Conservation (phyloP, 2,329 filamentous ascomycete species). For the Neopestalotiopsis clavispora region DNA sequence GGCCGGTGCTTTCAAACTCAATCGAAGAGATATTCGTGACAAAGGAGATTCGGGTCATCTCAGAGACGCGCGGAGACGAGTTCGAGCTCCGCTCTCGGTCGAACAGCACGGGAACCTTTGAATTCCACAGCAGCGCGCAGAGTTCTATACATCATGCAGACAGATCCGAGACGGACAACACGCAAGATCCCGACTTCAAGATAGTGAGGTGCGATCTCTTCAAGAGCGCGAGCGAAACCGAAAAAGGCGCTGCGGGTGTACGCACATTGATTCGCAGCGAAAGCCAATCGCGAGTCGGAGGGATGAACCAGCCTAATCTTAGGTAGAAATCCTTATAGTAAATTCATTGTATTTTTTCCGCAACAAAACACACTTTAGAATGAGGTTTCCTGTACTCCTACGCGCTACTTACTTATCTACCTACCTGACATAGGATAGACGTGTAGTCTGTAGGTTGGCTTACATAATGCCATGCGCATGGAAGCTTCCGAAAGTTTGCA, state of each 20-base stretch:
- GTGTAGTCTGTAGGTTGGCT: neutral
- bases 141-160: neutral
- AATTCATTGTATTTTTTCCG: neutral
- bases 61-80: constrained; percentile 21
- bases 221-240: neutral
- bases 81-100: constrained; percentile 1
- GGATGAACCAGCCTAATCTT: neutral
- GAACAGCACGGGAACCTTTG: neutral
- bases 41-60: constrained; percentile 31
- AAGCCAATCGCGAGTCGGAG: neutral
- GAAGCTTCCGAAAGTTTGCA: neutral
- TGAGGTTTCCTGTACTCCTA: neutral
- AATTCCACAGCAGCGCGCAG: neutral
- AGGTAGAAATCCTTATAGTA: neutral
- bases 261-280: neutral
- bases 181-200: neutral
- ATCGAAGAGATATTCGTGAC: constrained; percentile 34
- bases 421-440: neutral
- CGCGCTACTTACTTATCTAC: neutral
- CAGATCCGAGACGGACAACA: neutral
- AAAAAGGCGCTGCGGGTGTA: neutral
- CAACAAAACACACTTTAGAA: neutral
- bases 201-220: neutral
- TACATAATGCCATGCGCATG: neutral
- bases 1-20: constrained; percentile 30